Conservation (phyloP, 257 asterid species). For the Penstemon newberryi region DNA sequence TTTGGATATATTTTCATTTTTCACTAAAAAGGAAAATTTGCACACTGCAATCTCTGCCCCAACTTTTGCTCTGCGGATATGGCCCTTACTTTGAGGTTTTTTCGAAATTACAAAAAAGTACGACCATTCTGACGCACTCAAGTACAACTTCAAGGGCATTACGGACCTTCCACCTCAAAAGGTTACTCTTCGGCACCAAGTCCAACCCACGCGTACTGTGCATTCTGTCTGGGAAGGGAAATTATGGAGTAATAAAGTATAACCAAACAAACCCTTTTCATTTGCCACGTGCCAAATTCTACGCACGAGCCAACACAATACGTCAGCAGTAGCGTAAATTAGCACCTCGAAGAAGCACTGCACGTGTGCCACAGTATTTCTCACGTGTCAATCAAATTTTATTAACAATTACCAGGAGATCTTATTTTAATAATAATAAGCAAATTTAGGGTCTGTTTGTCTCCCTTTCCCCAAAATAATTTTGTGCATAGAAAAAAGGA, state of each 20-base stretch:
- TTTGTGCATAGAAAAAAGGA: no score
- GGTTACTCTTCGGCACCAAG: constrained; percentile 31
- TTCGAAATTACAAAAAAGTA: constrained; percentile 36
- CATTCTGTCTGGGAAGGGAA: constrained; percentile 39
- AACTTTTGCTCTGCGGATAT: constrained; percentile 44
- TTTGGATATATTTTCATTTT: not conserved
- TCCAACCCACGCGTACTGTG: constrained; percentile 64
- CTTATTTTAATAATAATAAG: no score
- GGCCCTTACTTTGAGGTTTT: constrained; percentile 56
- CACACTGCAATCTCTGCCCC: constrained; percentile 34
- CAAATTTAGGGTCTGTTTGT: no score
- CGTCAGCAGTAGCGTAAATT: constrained; percentile 30
- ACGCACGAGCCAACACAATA: constrained; percentile 34
- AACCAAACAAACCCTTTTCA: constrained; percentile 21
- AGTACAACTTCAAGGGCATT: constrained; percentile 26
- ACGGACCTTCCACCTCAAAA: constrained; percentile 28
- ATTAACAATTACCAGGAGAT: not conserved
- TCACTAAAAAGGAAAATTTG: not conserved
- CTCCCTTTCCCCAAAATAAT: no score
- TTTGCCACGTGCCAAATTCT: constrained; percentile 33
- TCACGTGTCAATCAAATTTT: constrained; percentile 36
- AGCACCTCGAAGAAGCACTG: constrained; percentile 17
- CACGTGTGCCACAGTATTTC: constrained; percentile 27
- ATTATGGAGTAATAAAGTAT: constrained; percentile 24
- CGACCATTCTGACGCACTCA: constrained; percentile 5